A percentile compares a stretch with the other conserved stretches of the same genome.
These are phyloP conservation scores for Hanseniaspora uvarum DNA, from an alignment of 1,139 yeast genomes.

Conservation along the genomic window DNA sequence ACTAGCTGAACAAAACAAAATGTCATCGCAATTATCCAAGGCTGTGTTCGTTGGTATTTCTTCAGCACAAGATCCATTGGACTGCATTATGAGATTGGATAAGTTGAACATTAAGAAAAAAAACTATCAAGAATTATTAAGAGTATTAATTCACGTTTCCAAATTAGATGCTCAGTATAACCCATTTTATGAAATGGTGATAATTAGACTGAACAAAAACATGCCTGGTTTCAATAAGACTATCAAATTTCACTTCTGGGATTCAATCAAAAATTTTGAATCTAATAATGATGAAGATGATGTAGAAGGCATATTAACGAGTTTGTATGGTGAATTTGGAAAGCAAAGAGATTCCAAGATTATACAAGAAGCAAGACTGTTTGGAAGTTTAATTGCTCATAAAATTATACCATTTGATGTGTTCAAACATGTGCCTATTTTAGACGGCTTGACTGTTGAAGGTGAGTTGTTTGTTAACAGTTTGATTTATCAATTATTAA, in stretches of 20 bases:
- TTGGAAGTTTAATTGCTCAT: conserved; percentile 63
- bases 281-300: conserved; percentile 35
- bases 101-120: conserved; percentile 65
- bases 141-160: conserved; percentile 75
- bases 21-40: conserved; percentile 91
- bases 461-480: conserved; percentile 63
- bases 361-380: conserved; percentile 68
- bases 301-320: conserved; percentile 23
- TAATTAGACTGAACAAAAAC: conserved; percentile 56
- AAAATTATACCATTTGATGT: conserved; percentile 64
- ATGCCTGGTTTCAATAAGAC: conserved; percentile 66
- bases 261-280: conserved; percentile 65
- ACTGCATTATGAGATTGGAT: conserved; percentile 73
- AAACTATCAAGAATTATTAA: conserved; percentile 84
- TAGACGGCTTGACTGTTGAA: conserved; percentile 62
- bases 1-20: conserved; percentile 72
- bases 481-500: conserved; percentile 56
- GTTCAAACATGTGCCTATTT: conserved; percentile 61
- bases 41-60: conserved; percentile 87
- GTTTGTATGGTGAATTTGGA: conserved; percentile 33
- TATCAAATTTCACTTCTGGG: conserved; percentile 87
- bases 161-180: conserved; percentile 71
- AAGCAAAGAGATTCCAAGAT: conserved; percentile 48
- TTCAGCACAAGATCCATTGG: conserved; percentile 89
- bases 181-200: conserved; percentile 80